Evolutionary conservation across 164 flowering plant species (phyloP).

Genomic region (Vitis amurensis): DNA sequence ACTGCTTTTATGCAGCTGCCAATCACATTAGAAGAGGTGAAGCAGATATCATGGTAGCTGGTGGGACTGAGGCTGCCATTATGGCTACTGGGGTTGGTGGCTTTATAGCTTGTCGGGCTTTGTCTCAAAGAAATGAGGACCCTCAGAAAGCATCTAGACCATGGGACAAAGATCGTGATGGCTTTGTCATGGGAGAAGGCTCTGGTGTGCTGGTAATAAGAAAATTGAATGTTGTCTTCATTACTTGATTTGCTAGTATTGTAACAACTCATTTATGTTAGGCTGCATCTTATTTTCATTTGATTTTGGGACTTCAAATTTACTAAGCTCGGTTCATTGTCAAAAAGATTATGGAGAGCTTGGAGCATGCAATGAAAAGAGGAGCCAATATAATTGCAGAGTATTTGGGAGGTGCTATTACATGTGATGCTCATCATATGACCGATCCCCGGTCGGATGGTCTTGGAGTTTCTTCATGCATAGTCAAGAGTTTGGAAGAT

Average conservation of each 20-base stretch:
- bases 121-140: constrained; percentile 63
- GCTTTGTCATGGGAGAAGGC: constrained; percentile 85
- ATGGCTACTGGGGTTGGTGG: constrained; percentile 61
- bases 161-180: constrained; percentile 68
- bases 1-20: constrained; percentile 74
- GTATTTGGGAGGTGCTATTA: constrained; percentile 64
- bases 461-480: constrained; percentile 73
- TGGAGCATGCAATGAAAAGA: constrained; percentile 63
- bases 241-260: background rate
- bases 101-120: constrained; percentile 73
- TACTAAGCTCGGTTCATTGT: background rate
- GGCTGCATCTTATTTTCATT: too few species aligned
- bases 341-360: constrained; percentile 61
- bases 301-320: too few species aligned
- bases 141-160: constrained; percentile 67
- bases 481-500: constrained; percentile 54
- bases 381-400: constrained; percentile 67
- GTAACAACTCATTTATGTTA: background rate
- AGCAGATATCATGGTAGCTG: constrained; percentile 62
- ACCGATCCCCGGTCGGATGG: constrained; percentile 71
- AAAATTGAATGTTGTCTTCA: background rate
- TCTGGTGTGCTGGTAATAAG: constrained; percentile 64
- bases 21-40: constrained; percentile 74
- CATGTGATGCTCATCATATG: constrained; percentile 79
- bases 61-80: constrained; percentile 68